These are phyloP conservation scores for Coniochaeta sp. DNA, from an alignment of 2,329 filamentous ascomycete species.

Conservation along the genomic window DNA sequence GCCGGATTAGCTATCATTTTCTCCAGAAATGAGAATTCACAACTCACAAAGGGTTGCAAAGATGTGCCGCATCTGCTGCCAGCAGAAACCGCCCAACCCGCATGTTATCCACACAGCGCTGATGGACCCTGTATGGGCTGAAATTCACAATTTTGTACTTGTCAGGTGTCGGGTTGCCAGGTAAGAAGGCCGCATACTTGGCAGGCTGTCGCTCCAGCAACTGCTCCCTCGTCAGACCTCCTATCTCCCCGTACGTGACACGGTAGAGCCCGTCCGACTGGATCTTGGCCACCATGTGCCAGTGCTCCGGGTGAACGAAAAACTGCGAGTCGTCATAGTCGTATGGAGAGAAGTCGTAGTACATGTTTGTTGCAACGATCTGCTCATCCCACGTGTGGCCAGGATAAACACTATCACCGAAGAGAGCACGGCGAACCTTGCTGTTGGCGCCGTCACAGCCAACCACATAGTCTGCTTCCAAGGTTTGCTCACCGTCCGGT, in stretches of 20 bases:
- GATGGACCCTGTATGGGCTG: constrained; percentile 41
- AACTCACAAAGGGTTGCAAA: constrained; percentile 43
- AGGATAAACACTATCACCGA: constrained; percentile 30
- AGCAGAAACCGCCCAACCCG: constrained; percentile 38
- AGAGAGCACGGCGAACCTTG: constrained; percentile 29
- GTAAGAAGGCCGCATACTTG: constrained; percentile 38
- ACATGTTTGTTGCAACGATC: constrained; percentile 40
- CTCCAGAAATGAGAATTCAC: background rate
- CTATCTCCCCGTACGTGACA: constrained; percentile 42
- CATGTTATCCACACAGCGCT: constrained; percentile 38
- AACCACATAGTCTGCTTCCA: constrained; percentile 33
- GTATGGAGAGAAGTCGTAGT: constrained; percentile 10
- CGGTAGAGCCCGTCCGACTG: constrained; percentile 41
- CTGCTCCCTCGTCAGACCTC: constrained; percentile 32
- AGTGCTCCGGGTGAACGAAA: constrained; percentile 44
- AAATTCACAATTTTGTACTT: constrained; percentile 40
- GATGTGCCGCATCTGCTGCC: constrained; percentile 43
- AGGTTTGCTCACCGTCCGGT: constrained; percentile 11
- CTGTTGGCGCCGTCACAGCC: constrained; percentile 32
- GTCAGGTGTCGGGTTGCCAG: constrained; percentile 38
- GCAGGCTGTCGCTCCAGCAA: constrained; percentile 32
- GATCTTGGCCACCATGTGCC: constrained; percentile 43
- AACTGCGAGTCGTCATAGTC: constrained; percentile 22
- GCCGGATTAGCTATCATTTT: background rate
- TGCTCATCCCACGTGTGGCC: constrained; percentile 41